Base-by-base conservation (phyloP, 306 rosid genomes). In the Fagus crenata region DNA sequence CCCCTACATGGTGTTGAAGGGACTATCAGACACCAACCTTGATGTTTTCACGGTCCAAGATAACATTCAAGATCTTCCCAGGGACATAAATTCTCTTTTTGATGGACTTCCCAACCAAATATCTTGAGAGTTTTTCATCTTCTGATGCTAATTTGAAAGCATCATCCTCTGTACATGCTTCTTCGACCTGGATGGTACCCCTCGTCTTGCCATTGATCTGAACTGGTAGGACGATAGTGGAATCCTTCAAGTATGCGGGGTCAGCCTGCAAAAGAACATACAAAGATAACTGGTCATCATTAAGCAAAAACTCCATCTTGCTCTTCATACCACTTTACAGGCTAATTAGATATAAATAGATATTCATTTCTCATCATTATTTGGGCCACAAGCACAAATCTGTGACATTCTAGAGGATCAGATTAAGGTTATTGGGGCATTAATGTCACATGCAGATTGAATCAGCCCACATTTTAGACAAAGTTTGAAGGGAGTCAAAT, bases 171-270 rank as follows among this genome's bases (percentile, higher is more conserved):
- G 93, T 84, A 74, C 97, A 92, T 58, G 87, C 90, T 85, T 92
- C 89, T 84, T 95, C 97, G 36, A 92, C 89, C 82, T 83, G 82
- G 77, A 95, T 86, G 80, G 93, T 95, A 77, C 99, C 99, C 88
- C 99, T 89, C 15, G 91, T 95, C 88, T 90, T 95, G 77, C 99
- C 99, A 46, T 95, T 95, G 80, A 95, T 90, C 84, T 95, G 99
- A 79, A 95, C 97, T 5, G 97, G 99, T 67, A 90, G 88, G 69
- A 92, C 83, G 35, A 90, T 70, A 1, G 88, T 84, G 46, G 96
- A 86, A 78, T 90, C 91, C 86, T 88, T 93, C 87, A 92, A 75
- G 87, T 87, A 95, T 51, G 77, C 84, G 32, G 96, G 92, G 78
- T 89, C 77, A 28, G 86, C 97, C 98, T 88, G 92, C 75, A 90